Base-by-base conservation (phyloP, 441 rosid species). In the Metrosideros polymorpha region DNA sequence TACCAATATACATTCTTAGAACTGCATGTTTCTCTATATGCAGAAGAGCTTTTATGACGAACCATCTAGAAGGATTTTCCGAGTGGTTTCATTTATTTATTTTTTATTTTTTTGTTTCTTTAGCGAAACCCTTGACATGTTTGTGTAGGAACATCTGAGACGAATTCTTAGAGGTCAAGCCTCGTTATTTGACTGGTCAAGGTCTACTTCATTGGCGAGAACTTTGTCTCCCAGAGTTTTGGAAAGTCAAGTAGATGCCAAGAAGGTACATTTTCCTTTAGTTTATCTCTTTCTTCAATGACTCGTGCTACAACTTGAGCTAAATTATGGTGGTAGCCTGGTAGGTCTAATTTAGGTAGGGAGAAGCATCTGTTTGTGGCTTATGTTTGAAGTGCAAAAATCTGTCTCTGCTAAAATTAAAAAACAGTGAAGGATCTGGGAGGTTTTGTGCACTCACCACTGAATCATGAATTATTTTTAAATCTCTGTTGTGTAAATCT, bases 81-180 rank as follows among this genome's bases (percentile, higher is more conserved):
- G 1, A 71, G 79, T 22, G 47, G 45, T 71, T 39, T 71, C 79
- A 39, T 71, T 59, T 55, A 54, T 10, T 51, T 63, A 15, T 12
- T 24, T 51, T 43, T 29, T 17, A 9, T 54, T 27, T 54, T 27
- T 25, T 53, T 27, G 17, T 76, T 42, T 76, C 71, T 85, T 79
- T 43, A 12, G 17, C 39, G 79, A 71, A 71, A 39, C 27, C 47
- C 79, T 22, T 71, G 49, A 39, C 79, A 39, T 71, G 27, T 39
- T 77, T 29, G 30, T 76, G 49, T 92, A 97, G 99, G 98, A 96
- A 87, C 98, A 97, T 88, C 88, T 97, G 88, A 94, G 99, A 89
- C 94, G 99, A 92, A 93, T 98, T 91, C 97, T 98, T 86, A 95
- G 99, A 93, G 99, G 99, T 87, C 99, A 98, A 90, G 92, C 99